These are phyloP conservation scores for Zopfia rhizophila DNA, from an alignment of 2,329 filamentous ascomycete genomes.

Conservation along the genomic window DNA sequence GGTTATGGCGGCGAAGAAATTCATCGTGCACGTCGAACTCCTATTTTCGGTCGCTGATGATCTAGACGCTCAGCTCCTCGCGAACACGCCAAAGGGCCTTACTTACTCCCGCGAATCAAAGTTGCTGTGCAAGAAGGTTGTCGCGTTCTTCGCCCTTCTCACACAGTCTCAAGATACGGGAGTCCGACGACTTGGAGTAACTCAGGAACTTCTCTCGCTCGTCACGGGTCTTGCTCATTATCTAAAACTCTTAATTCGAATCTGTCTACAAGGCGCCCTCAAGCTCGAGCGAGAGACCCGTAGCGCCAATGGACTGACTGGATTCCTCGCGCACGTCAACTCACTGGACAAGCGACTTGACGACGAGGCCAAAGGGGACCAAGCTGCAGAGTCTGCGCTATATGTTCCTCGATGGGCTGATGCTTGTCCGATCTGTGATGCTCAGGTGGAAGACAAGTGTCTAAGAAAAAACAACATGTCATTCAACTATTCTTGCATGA, in stretches of 20 bases:
- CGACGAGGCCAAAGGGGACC: conserved; percentile 51
- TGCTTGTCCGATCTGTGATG: conserved; percentile 81
- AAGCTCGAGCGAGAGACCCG: conserved; percentile 87
- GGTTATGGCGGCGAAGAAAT: conserved; percentile 92
- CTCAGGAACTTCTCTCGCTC: conserved; percentile 95
- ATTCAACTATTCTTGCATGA: conserved; percentile 85
- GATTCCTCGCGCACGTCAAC: conserved; percentile 84
- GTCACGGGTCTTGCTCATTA: conserved; percentile 98
- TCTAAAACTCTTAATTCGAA: conserved; percentile 94
- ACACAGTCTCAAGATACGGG: conserved; percentile 94
- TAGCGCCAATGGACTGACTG: conserved; percentile 78
- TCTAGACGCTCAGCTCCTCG: conserved; percentile 77
- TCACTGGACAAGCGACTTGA: conserved; percentile 72
- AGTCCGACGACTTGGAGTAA: conserved; percentile 91
- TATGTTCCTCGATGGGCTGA: conserved; percentile 67
- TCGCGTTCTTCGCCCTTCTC: conserved; percentile 94
- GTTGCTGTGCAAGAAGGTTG: conserved; percentile 98
- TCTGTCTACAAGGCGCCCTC: conserved; percentile 92
- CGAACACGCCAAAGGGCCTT: conserved; percentile 79
- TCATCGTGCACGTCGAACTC: conserved; percentile 95
- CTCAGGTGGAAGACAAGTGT: conserved; percentile 95
- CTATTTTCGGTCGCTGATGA: conserved; percentile 89
- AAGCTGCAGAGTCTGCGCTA: conserved; percentile 52
- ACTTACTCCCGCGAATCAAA: conserved; percentile 97
- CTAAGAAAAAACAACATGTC: conserved; percentile 77